Conservation (phyloP, 495 filamentous ascomycete species). For the Aspergillus mulundensis region DNA sequence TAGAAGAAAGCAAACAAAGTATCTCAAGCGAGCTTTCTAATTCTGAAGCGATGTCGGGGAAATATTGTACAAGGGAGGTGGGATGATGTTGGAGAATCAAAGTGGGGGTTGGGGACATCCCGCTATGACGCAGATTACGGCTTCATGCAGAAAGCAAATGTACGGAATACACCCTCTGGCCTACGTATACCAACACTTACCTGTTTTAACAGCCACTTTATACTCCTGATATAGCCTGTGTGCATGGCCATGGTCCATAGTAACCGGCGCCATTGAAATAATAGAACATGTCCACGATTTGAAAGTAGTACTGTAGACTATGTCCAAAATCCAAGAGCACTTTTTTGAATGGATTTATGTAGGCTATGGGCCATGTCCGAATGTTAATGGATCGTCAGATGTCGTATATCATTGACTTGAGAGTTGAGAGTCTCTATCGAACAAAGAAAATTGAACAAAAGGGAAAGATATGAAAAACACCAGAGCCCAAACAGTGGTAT, state of each 20-base stretch:
- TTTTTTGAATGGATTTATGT: too few relatives aligned
- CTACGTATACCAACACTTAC: too few relatives aligned
- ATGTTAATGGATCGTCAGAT: background rate
- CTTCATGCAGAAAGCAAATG: too few relatives aligned
- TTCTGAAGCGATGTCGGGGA: background rate
- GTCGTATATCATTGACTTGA: slow-evolving; percentile 14
- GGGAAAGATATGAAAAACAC: slow-evolving; percentile 14
- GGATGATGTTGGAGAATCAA: background rate
- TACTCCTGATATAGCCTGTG: too few relatives aligned
- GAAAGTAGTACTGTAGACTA: too few relatives aligned
- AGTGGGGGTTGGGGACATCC: background rate
- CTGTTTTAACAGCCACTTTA: too few relatives aligned
- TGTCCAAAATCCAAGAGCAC: too few relatives aligned
- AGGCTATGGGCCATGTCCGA: too few relatives aligned
- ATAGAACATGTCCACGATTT: too few relatives aligned
- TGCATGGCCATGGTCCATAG: too few relatives aligned
- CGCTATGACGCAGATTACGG: background rate
- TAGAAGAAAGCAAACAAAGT: background rate
- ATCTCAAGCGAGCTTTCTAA: background rate
- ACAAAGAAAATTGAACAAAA: slow-evolving; percentile 17
- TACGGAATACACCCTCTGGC: too few relatives aligned
- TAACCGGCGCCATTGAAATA: too few relatives aligned
- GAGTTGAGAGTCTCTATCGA: slow-evolving; percentile 41
- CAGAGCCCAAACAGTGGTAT: slow-evolving; percentile 26
- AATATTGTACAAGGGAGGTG: background rate